These are phyloP conservation scores for Phellopilus nigrolimitatus DNA, from an alignment of 1,284 basidiomycete species.

Conservation along the genomic window DNA sequence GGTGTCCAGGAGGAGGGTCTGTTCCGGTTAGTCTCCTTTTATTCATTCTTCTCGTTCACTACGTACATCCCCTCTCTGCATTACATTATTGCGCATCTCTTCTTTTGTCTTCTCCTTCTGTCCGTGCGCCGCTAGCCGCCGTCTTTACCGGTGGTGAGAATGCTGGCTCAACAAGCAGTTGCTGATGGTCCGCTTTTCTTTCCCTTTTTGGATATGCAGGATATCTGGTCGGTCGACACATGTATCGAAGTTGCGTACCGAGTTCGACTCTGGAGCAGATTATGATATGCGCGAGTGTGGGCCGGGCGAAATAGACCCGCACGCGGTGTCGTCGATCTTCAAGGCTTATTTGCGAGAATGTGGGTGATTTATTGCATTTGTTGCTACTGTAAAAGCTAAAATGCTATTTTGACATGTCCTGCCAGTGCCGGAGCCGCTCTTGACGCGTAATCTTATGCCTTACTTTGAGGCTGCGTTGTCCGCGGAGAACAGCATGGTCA, in stretches of 20 bases:
- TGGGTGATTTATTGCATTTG: slow-evolving; percentile 37
- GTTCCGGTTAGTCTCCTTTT: slow-evolving; percentile 53
- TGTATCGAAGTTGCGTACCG: slow-evolving; percentile 64
- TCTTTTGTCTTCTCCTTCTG: not conserved
- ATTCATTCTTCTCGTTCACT: slow-evolving; percentile 5
- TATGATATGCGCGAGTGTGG: slow-evolving; percentile 71
- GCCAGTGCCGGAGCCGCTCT: slow-evolving; percentile 78
- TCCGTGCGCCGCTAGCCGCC: not conserved
- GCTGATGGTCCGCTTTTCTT: slow-evolving; percentile 13
- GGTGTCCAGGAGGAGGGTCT: slow-evolving; percentile 81
- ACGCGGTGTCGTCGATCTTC: slow-evolving; percentile 85
- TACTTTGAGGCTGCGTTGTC: slow-evolving; percentile 73
- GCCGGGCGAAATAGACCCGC: slow-evolving; percentile 84
- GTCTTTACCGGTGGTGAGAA: not conserved
- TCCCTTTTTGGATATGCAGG: slow-evolving; percentile 34
- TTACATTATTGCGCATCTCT: not conserved
- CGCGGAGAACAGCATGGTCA: slow-evolving; percentile 44
- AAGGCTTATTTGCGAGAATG: slow-evolving; percentile 78
- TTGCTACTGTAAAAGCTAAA: not conserved
- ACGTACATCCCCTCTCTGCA: not conserved
- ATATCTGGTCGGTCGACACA: slow-evolving; percentile 74
- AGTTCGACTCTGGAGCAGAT: slow-evolving; percentile 87
- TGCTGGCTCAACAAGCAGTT: slow-evolving; percentile 1
- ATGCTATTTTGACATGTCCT: slow-evolving; percentile 2
- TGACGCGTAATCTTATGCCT: slow-evolving; percentile 64